Conservation (phyloP, 768 basidiomycete genomes). For the Boletus vinaceobasis region DNA sequence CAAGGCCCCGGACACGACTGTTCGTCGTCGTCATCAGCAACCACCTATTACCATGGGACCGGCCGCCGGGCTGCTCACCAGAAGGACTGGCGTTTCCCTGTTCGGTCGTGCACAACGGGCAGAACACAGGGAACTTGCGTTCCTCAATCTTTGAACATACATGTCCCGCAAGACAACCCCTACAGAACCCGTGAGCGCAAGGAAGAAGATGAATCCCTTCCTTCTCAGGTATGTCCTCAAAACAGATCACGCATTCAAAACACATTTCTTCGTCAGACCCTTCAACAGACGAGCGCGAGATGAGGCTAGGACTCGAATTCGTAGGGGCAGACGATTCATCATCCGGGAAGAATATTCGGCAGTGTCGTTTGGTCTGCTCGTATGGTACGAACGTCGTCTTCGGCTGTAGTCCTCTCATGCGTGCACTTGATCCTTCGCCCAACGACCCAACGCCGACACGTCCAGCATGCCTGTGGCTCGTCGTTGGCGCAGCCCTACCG, state of each 20-base stretch:
- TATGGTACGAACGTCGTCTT: conserved; percentile 7
- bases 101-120: conserved; percentile 51
- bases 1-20: conserved; percentile 38
- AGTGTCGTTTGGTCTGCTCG: conserved; percentile 24
- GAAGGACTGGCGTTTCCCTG: conserved; percentile 26
- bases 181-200: conserved; percentile 56
- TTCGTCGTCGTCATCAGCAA: background rate
- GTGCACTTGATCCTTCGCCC: conserved; percentile 7
- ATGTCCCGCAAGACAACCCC: conserved; percentile 45
- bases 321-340: conserved; percentile 2
- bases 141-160: conserved; percentile 47
- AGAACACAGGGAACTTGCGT: conserved; percentile 53
- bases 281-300: background rate
- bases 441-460: background rate
- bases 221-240: conserved; percentile 43
- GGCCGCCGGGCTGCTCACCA: conserved; percentile 26
- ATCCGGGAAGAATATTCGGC: conserved; percentile 24
- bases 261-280: conserved; percentile 5
- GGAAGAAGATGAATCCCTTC: conserved; percentile 36
- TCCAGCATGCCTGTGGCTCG: background rate
- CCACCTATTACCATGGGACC: background rate
- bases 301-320: background rate
- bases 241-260: conserved; percentile 56
- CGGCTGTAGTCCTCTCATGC: background rate
- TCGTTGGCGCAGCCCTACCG: background rate